Evolutionary conservation across 441 rosid genomes (phyloP), one percentile per base, ranked within the genome.

Genomic region (Populus hybrid): DNA sequence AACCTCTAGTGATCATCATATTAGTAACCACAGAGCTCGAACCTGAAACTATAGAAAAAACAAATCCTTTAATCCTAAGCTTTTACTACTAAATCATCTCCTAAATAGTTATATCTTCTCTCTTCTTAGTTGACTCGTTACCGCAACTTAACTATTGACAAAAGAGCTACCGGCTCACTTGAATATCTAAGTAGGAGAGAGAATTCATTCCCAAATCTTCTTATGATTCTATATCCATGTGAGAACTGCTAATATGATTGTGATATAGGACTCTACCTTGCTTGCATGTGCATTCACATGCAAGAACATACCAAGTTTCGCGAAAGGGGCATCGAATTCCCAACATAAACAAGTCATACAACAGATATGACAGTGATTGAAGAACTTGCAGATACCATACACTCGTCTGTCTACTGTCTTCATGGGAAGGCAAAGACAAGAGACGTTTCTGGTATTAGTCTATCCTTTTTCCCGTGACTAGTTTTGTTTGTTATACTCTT

Each of bases 271-370:
- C n/a, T n/a, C 36, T 14, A 16, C 65, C 28, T 61, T 28, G 16
- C 16, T 2, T 40, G 50, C 70, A 74, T 74, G 76, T 74, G 76
- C 76, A 64, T 16, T 74, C 76, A 64, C 76, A 74, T 74, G 70
- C 14, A 46, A 14, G 11, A 12, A 46, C 4, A 46, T 46, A 14
- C 50, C 2, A 4, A 46, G 57, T 46, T 46, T 46, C 16, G 57
- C 19, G 2, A 46, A 46, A 46, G 6, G 18, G 57, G 57, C 14
- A 34, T 68, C 70, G 12, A 5, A 19, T 57, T 28, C 42, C 66
- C 9, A 53, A 2, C 23, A 72, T 23, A 53, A 4, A 72, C 6
- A 30, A 24, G 11, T 10, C 18, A 26, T 8, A 1, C 14, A 73
- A 61, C n/a, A 34, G 35, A 23, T 21, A 63, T 63, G 69, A 73